Evolutionary conservation across 1,139 yeast genomes (phyloP).

Genomic region (Yamadazyma spencermartinsiae): DNA sequence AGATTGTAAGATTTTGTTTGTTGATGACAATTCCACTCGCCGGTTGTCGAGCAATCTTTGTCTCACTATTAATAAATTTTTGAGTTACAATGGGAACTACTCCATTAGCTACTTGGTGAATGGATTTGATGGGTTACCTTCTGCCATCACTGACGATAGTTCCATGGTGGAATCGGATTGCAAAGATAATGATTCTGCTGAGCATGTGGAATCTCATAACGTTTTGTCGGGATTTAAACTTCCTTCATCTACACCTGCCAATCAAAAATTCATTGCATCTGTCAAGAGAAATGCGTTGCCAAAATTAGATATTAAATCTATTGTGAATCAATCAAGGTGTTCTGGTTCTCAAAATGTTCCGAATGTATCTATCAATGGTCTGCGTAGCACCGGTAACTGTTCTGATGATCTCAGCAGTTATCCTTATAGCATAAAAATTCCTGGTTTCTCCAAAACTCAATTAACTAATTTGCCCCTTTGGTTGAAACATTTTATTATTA

Average conservation of each 20-base stretch:
- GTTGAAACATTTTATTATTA: constrained; percentile 37
- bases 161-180: constrained; percentile 12
- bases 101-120: constrained; percentile 34
- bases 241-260: constrained; percentile 36
- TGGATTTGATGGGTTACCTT: constrained; percentile 29
- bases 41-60: constrained; percentile 37
- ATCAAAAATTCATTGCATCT: constrained; percentile 31
- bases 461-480: constrained; percentile 43
- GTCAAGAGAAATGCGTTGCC: constrained; percentile 29
- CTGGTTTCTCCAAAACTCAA: constrained; percentile 17
- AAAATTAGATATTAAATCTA: constrained; percentile 17
- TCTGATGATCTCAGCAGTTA: constrained; percentile 26
- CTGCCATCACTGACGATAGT: constrained; percentile 3
- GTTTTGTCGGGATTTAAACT: constrained; percentile 34
- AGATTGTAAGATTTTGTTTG: constrained; percentile 40
- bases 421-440: constrained; percentile 36
- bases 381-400: constrained; percentile 5
- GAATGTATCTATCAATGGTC: too few relatives aligned
- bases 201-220: constrained; percentile 3
- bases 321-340: constrained; percentile 2
- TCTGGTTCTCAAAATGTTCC: background rate
- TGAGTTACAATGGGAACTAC: constrained; percentile 25
- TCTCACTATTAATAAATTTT: constrained; percentile 45
- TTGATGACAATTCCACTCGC: constrained; percentile 42
- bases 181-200: background rate